Conservation (phyloP, 352 stramenopile genomes). For the Phytopythium mirpurense region DNA sequence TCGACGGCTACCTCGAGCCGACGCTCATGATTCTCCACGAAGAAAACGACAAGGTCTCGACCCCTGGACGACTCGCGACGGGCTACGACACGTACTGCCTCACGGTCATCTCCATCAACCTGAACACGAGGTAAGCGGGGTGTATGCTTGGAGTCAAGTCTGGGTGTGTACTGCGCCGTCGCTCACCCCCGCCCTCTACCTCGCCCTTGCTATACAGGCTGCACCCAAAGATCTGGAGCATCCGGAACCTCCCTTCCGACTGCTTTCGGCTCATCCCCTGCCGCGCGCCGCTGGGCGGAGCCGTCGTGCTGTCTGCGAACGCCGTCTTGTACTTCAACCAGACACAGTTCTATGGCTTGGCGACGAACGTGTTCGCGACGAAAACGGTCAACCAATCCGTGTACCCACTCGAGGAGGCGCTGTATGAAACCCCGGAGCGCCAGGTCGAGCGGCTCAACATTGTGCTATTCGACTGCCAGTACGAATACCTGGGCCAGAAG, state of each 20-base stretch:
- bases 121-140: slow-evolving; percentile 56
- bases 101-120: slow-evolving; percentile 85
- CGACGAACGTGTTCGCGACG: slow-evolving; percentile 63
- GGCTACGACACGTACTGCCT: slow-evolving; percentile 82
- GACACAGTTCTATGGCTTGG: slow-evolving; percentile 76
- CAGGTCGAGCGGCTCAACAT: slow-evolving; percentile 45
- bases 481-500: slow-evolving; percentile 63
- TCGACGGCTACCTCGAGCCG: slow-evolving; percentile 82
- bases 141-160: too few relatives aligned
- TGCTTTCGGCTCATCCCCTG: slow-evolving; percentile 73
- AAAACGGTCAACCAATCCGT: slow-evolving; percentile 73
- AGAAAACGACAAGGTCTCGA: slow-evolving; percentile 74
- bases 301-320: slow-evolving; percentile 72
- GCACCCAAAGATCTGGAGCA: slow-evolving; percentile 84
- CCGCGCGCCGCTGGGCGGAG: slow-evolving; percentile 62
- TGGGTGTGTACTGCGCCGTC: background rate
- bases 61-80: slow-evolving; percentile 52
- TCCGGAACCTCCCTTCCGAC: slow-evolving; percentile 78
- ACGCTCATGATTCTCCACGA: slow-evolving; percentile 86
- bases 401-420: slow-evolving; percentile 54
- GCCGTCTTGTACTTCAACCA: slow-evolving; percentile 88
- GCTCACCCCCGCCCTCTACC: too few relatives aligned
- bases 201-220: slow-evolving; percentile 19
- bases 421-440: slow-evolving; percentile 55
- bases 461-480: slow-evolving; percentile 63